Base-by-base conservation (phyloP, 768 basidiomycete species). In the Auriculariales sp. region DNA sequence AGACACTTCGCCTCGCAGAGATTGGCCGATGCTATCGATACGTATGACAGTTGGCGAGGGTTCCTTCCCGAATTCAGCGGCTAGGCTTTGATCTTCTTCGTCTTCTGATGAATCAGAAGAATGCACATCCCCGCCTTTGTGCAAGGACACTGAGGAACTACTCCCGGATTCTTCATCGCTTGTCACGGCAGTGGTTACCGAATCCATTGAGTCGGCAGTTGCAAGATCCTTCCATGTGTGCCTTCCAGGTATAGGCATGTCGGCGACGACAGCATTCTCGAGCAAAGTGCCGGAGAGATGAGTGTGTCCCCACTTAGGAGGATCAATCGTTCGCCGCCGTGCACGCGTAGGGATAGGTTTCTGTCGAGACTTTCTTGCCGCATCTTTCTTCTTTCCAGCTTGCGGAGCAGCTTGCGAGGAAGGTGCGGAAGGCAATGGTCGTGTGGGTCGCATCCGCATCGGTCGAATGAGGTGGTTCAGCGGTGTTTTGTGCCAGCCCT, bases 401-500 rank as follows among this genome's bases (percentile, higher is more conserved):
- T 44, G 51, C 28, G 48, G 19, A 28, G 49, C 51, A 27, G 29
- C 27, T 9, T 28, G n/a, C n/a, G n/a, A n/a, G n/a, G n/a, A n/a
- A n/a, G n/a, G n/a, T n/a, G n/a, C n/a, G n/a, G n/a, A 62, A 12
- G 68, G 66, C 1, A 91, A 62, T 2, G 86, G 84, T 33, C 70
- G 73, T 7, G 59, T 63, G 3, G 89, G 87, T 3, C 85, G 72
- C 74, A 86, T 85, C 33, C 77, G 72, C 55, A 85, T 66, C 2
- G 82, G 79, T 3, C 73, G 69, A 4, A 87, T 67, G 14, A 86
- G 64, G 10, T 83, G 73, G 0, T 81, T 80, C 3, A 80, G 71
- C 2, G 77, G 63, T 0, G 83, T 84, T 35, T 78, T 73, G 47
- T 72, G 73, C 89, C 89, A 91, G 5, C 80, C 81, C 62, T 62